Base-by-base conservation (phyloP, 768 basidiomycete species). In the Hygrophoropsis aurantiaca region DNA sequence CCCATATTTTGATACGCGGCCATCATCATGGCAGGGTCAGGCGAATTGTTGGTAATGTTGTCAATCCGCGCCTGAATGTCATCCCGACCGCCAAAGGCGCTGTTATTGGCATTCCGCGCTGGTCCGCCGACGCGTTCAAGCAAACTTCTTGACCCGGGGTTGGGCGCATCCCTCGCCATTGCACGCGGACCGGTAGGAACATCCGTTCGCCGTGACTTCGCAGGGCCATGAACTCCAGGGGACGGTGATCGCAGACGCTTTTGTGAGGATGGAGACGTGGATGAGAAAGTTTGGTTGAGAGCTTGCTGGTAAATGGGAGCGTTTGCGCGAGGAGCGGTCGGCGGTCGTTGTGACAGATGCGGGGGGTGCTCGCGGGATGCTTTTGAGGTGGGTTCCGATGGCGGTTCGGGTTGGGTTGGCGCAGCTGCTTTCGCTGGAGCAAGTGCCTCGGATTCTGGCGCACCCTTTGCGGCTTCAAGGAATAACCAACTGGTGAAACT, bases 401-500 rank as follows among this genome's bases (percentile, higher is more conserved):
- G 58, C 26, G 57, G 52, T 9, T 58, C 59, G 40, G 51, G 63
- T 44, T 51, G 61, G 30, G 39, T 37, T 26, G 68, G 56, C 19
- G 59, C 57, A 25, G 58, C 46, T 52, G 71, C 60, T 38, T 55
- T 30, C 45, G 70, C 44, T 49, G 69, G 70, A 13, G 69, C 44
- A 7, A 74, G 57, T 27, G 68, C 58, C 24, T 80, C 78, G 3
- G 76, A 62, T 49, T 79, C 82, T 5, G 77, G 69, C 19, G 76
- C 78, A 43, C 85, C 85, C 63, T 86, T 88, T 2, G 80, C 79
- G 18, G 88, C 89, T 62, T 89, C 87, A 26, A 69, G 68, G 60
- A 95, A 97, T 18, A 97, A 69, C 92, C 92, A 95, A 47, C 87
- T 83, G 25, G 90, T 92, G 67, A 97, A 95, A 48, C 75, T 81